A percentile compares a stretch with the other conserved stretches of the same genome.
phyloP scores from a whole-genome alignment of 2,329 filamentous ascomycete species.

The Chalaropsis ovoidea region DNA sequence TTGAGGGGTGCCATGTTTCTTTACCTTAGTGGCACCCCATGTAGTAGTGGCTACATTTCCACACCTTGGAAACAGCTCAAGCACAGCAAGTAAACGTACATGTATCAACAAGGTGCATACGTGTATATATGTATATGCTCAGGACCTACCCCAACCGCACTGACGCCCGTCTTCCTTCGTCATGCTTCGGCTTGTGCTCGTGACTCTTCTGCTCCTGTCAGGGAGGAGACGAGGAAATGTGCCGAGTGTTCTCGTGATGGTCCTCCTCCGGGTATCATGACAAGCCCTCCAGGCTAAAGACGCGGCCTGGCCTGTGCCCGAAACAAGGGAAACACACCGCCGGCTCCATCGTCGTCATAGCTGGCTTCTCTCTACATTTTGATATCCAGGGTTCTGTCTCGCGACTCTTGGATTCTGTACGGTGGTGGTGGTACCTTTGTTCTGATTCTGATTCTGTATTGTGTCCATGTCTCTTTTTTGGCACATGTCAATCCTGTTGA shows the following conservation, averaged over 20 bases:
- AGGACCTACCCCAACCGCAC: neutral
- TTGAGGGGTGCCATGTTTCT: constrained; percentile 38
- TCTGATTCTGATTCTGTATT: constrained; percentile 8
- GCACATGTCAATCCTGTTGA: constrained; percentile 6
- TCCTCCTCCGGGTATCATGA: neutral
- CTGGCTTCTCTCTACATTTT: neutral
- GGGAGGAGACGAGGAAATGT: neutral
- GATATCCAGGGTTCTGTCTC: neutral
- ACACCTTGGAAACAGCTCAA: neutral
- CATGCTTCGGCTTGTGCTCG: neutral
- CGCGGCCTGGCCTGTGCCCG: neutral
- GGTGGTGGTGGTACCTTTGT: neutral
- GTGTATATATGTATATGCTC: too few species aligned
- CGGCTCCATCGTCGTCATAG: neutral
- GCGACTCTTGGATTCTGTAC: neutral
- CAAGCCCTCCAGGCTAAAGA: neutral
- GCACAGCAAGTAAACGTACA: neutral
- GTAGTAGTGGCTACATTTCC: constrained; percentile 37
- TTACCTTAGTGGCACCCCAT: constrained; percentile 36
- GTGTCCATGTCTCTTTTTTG: neutral
- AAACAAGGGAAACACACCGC: neutral
- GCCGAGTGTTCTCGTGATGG: constrained; percentile 4
- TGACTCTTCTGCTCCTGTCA: constrained; percentile 1
- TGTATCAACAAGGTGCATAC: neutral
- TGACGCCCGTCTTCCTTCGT: neutral